Base-by-base conservation (phyloP, 2,329 filamentous ascomycete species). In the Alternaria brassicicola region DNA sequence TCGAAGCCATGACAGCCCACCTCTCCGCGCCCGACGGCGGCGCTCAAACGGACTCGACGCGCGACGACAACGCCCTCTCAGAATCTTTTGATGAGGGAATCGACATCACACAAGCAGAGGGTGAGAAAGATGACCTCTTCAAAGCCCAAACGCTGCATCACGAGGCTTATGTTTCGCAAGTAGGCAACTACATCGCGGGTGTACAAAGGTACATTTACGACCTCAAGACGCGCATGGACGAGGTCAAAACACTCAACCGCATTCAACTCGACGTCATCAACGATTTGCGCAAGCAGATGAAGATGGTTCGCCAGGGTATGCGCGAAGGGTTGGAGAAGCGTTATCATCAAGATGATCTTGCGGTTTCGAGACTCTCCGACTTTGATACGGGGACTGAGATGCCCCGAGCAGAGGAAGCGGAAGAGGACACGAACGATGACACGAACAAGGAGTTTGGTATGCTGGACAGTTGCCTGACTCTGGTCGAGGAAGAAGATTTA, bases 201-300 rank as follows among this genome's bases (percentile, higher is more conserved):
- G 73, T 76, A 12, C 62, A 66, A 45, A 67, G 61, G 21, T 61
- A 68, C 28, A 67, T 70, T 3, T 50, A 63, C 28, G 71, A 74
- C 31, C 50, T 76, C 42, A 66, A 67, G 28, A 65, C 59, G 63
- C 63, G 73, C 23, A 61, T 75, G n/a, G 72, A 75, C 7, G 74
- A 76, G 57, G 62, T 71, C 42, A 73, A 73, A 55, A 65, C 69
- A 19, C 56, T 76, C 41, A 76, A 76, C 42, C 61, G 60, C 33
- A 73, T 76, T 28, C 71, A 73, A 30, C 51, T 70, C 21, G 73
- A 75, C 28, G 67, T 74, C 61, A 76, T 76, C 47, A 43, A 61
- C 23, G 67, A 73, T 17, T 46, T 76, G 43, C 63, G 72, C 4
- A 55, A 50, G 13, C 67, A 75, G 28, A 62, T 73, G 61, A 60